phyloP scores from a whole-genome alignment of 2,329 filamentous ascomycete genomes.

The Aureobasidium sp. region DNA sequence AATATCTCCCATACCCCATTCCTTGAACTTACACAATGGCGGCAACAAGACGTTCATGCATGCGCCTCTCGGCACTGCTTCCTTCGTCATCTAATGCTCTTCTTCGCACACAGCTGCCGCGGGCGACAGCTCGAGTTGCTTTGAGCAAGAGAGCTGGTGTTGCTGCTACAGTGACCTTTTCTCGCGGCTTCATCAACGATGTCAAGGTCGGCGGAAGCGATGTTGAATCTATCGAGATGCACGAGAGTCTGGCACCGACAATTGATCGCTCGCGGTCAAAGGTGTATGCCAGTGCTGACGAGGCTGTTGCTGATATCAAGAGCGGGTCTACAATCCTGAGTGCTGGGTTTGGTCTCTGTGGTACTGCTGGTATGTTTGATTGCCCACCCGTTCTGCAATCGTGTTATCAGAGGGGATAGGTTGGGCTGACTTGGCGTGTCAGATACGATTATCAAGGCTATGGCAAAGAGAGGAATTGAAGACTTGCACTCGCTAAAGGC shows the following conservation, averaged over 20 bases:
- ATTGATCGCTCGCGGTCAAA: constrained; percentile 24
- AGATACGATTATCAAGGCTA: constrained; percentile 68
- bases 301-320: constrained; percentile 56
- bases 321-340: constrained; percentile 68
- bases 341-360: constrained; percentile 76
- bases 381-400: not conserved
- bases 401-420: constrained; percentile 25
- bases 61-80: constrained; percentile 6
- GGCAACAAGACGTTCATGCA: constrained; percentile 10
- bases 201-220: not conserved
- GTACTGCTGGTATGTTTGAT: constrained; percentile 36
- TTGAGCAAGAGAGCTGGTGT: not conserved
- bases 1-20: not conserved
- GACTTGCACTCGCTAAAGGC: constrained; percentile 54
- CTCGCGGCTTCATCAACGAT: constrained; percentile 9
- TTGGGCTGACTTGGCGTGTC: constrained; percentile 23
- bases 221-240: not conserved
- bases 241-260: constrained; percentile 3
- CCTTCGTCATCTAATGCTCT: constrained; percentile 3
- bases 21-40: not conserved
- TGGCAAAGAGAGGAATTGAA: constrained; percentile 48
- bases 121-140: not conserved
- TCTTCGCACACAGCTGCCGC: not conserved
- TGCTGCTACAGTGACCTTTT: not conserved
- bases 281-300: constrained; percentile 29